phyloP scores from a whole-genome alignment of 192 early-diverging fungal species.

The Coemansia sp. region DNA sequence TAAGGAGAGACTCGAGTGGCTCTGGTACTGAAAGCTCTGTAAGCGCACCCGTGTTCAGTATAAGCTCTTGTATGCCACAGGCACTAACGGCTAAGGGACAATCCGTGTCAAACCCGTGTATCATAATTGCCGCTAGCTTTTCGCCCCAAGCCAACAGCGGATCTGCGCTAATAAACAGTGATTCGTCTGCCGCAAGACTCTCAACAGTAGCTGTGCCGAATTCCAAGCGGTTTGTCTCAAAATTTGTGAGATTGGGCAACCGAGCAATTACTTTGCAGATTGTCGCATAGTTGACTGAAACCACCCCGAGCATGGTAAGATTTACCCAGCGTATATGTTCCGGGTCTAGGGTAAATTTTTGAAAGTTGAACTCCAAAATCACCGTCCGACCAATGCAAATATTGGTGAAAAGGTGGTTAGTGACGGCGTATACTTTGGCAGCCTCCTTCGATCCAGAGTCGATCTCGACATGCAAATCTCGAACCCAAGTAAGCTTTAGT shows the following conservation, averaged over 20 bases:
- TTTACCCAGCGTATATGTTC: neutral
- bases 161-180: neutral
- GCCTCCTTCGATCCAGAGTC: neutral
- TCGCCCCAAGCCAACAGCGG: neutral
- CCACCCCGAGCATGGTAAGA: neutral
- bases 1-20: neutral
- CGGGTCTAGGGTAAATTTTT: neutral
- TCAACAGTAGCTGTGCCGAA: neutral
- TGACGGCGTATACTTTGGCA: neutral
- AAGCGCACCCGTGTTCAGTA: neutral
- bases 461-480: neutral
- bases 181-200: neutral
- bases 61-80: neutral
- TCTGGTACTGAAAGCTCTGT: neutral
- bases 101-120: neutral
- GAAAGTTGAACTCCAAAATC: neutral
- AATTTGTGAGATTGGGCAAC: neutral
- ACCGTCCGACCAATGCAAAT: constrained; percentile 2
- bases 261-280: neutral
- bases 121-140: neutral
- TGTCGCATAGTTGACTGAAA: neutral
- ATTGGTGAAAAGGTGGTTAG: neutral
- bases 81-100: neutral
- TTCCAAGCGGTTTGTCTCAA: neutral
- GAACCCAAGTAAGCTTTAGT: neutral